These are phyloP conservation scores for Persicaria tinctoria DNA, from an alignment of 148 eudicot species.

Conservation along the genomic window DNA sequence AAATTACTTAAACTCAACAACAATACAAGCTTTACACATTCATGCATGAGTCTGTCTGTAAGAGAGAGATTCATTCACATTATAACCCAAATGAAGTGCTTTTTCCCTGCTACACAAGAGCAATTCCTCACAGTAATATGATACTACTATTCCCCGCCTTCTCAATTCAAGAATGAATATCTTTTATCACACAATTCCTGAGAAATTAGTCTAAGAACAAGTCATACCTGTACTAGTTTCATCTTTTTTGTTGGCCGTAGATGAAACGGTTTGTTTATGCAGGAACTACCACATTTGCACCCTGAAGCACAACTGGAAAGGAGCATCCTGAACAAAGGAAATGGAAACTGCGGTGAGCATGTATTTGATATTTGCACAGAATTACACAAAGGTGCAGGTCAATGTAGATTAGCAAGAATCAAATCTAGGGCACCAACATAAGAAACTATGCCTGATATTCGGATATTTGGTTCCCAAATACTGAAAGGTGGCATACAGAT, in stretches of 20 bases:
- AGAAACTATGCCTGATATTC: neutral
- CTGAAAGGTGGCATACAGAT: neutral
- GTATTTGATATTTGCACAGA: neutral
- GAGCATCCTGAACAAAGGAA: constrained; percentile 64
- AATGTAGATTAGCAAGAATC: neutral
- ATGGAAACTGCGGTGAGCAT: neutral
- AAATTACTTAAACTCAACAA: neutral
- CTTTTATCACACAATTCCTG: neutral
- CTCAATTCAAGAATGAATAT: neutral
- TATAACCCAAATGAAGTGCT: neutral
- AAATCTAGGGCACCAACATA: neutral
- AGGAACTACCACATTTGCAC: constrained; percentile 84
- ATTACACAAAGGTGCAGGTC: neutral
- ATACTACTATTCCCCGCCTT: neutral
- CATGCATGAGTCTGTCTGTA: neutral
- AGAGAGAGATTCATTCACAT: neutral
- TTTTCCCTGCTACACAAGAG: neutral
- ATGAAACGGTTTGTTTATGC: constrained; percentile 91
- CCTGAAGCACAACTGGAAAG: constrained; percentile 84
- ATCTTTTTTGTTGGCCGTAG: constrained; percentile 71
- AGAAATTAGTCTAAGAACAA: neutral
- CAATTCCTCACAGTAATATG: neutral
- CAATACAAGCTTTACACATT: neutral
- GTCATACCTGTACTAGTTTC: constrained; percentile 72
- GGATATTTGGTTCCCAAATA: neutral